phyloP scores from a whole-genome alignment of 345 rosid species.

The Hibiscus syriacus region DNA sequence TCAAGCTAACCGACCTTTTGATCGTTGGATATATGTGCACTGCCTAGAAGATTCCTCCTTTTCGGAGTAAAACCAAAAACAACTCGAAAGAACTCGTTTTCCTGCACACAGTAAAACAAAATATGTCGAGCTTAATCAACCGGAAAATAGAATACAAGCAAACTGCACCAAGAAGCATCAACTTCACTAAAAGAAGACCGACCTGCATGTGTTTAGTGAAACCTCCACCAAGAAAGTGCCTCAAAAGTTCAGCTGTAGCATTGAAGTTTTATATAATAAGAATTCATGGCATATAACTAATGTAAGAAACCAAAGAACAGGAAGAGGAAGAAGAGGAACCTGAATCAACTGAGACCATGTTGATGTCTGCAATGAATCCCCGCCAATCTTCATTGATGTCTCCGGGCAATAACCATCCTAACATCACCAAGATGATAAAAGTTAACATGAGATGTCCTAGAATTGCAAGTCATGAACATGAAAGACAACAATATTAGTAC shows the following conservation, averaged over 20 bases:
- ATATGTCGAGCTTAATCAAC: background rate
- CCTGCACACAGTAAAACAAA: slow-evolving; percentile 38
- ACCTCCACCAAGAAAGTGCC: slow-evolving; percentile 86
- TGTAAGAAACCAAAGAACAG: background rate
- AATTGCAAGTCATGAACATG: background rate
- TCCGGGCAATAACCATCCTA: slow-evolving; percentile 65
- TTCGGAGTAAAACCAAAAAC: slow-evolving; percentile 64
- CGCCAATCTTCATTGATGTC: slow-evolving; percentile 60
- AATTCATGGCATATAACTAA: slow-evolving; percentile 7
- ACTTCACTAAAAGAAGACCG: slow-evolving; percentile 10
- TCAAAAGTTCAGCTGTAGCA: slow-evolving; percentile 67
- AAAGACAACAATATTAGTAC: slow-evolving; percentile 12
- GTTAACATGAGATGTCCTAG: background rate
- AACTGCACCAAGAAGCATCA: background rate
- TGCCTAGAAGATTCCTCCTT: slow-evolving; percentile 32
- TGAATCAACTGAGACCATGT: slow-evolving; percentile 71
- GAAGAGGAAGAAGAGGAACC: slow-evolving; percentile 24
- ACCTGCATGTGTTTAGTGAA: slow-evolving; percentile 97
- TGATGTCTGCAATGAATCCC: slow-evolving; percentile 50
- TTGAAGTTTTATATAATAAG: background rate
- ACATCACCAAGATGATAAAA: slow-evolving; percentile 4
- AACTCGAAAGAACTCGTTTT: slow-evolving; percentile 76
- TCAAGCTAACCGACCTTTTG: slow-evolving; percentile 47
- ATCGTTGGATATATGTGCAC: slow-evolving; percentile 31
- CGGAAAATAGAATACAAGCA: background rate